phyloP scores from a whole-genome alignment of 805 yeast genomes.

The Candida insectalens region DNA sequence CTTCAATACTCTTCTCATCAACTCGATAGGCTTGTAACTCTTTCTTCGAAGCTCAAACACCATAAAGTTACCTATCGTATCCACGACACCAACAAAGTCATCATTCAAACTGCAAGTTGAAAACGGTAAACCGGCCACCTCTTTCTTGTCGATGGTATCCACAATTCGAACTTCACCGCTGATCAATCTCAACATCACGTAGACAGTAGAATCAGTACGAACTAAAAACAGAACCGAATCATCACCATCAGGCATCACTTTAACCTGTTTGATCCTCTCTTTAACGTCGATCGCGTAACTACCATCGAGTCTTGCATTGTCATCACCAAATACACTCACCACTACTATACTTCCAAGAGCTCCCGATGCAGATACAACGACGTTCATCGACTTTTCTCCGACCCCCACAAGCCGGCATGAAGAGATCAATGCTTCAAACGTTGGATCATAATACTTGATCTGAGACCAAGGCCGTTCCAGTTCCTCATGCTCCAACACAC shows the following conservation, averaged over 20 bases:
- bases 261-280: neutral
- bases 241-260: neutral
- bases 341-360: neutral
- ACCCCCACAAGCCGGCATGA: no score
- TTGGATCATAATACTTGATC: no score
- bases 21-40: no score
- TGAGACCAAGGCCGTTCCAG: no score
- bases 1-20: constrained; percentile 5
- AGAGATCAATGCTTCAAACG: no score
- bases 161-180: neutral
- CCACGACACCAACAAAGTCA: constrained; percentile 24
- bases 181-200: neutral
- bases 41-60: no score
- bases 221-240: neutral
- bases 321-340: neutral
- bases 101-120: constrained; percentile 13
- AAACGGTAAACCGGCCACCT: constrained; percentile 17
- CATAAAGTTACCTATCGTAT: constrained; percentile 44
- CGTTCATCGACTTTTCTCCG: no score
- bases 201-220: neutral
- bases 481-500: no score
- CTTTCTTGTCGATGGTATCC: neutral
- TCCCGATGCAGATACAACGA: constrained; percentile 1
- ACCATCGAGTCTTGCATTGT: neutral
- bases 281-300: neutral